These are phyloP conservation scores for Calonectria pteridis DNA, from an alignment of 2,329 filamentous ascomycete species.

Conservation along the genomic window DNA sequence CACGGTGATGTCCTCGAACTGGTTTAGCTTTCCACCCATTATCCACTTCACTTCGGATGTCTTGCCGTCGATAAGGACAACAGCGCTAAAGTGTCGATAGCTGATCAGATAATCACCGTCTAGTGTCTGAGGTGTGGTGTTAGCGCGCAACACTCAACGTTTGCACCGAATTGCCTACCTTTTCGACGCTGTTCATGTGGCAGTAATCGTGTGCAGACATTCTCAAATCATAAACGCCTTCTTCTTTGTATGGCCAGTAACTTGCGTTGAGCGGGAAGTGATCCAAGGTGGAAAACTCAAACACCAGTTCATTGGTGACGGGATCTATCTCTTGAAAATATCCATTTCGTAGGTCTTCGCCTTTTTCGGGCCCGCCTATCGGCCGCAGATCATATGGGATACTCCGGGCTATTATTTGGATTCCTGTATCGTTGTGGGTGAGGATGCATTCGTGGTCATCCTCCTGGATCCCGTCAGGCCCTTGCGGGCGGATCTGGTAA, in stretches of 20 bases:
- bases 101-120: slow-evolving; percentile 8
- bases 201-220: background rate
- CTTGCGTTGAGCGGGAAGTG: background rate
- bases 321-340: slow-evolving; percentile 3
- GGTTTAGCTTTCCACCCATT: background rate
- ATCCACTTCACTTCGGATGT: background rate
- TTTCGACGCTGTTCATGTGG: slow-evolving; percentile 14
- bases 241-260: background rate
- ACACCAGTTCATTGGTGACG: background rate
- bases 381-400: background rate
- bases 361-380: background rate
- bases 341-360: background rate
- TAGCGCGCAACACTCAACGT: background rate
- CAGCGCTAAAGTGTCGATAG: background rate
- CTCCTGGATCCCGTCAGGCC: background rate
- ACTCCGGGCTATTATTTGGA: background rate
- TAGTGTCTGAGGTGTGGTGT: background rate
- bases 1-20: background rate
- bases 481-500: background rate
- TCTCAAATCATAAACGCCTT: background rate
- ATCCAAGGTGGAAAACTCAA: background rate
- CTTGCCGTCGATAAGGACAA: background rate
- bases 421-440: background rate
- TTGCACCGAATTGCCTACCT: background rate
- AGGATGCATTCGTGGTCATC: slow-evolving; percentile 1